Percentiles rank a stretch among this genome's conserved stretches.
Evolutionary conservation across 1,139 yeast genomes (phyloP).

Genomic region (Blastobotrys elegans): DNA sequence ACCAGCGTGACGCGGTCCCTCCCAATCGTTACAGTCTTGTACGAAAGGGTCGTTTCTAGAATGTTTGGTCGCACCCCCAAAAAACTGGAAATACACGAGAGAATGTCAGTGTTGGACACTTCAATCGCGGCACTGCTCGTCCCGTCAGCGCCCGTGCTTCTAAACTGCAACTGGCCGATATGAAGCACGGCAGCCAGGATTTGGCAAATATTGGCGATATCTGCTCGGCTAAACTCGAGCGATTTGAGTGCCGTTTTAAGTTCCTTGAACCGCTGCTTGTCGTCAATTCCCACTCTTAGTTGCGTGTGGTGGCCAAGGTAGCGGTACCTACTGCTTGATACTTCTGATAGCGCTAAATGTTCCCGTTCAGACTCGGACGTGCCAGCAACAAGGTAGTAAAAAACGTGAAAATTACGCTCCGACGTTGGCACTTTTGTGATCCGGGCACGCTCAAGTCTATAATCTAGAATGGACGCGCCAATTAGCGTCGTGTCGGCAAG

Average conservation of each 20-base stretch:
- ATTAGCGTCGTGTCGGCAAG: conserved; percentile 35
- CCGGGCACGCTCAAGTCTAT: conserved; percentile 39
- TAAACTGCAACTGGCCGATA: conserved; percentile 38
- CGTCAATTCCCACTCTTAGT: conserved; percentile 37
- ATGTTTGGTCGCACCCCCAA: conserved; percentile 39
- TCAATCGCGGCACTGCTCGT: conserved; percentile 37
- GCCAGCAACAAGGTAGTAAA: conserved; percentile 39
- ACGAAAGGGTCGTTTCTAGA: conserved; percentile 35
- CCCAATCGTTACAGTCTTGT: conserved; percentile 37
- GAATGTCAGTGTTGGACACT: conserved; percentile 34
- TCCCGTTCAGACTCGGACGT: conserved; percentile 36
- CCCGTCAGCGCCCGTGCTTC: conserved; percentile 34
- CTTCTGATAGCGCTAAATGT: conserved; percentile 34
- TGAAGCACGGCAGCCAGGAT: conserved; percentile 42
- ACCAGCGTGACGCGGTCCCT: conserved; percentile 40
- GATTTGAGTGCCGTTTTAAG: conserved; percentile 35
- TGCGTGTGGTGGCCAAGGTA: conserved; percentile 41
- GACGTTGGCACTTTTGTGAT: conserved; percentile 40
- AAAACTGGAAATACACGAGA: conserved; percentile 37
- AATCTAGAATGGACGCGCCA: conserved; percentile 38
- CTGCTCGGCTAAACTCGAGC: conserved; percentile 38
- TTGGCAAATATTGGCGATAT: conserved; percentile 41
- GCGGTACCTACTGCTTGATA: conserved; percentile 31
- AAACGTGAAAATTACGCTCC: conserved; percentile 41
- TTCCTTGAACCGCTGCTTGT: conserved; percentile 34